Evolutionary conservation across 1,284 basidiomycete genomes (phyloP).

Genomic region (Volvariella surrecta): DNA sequence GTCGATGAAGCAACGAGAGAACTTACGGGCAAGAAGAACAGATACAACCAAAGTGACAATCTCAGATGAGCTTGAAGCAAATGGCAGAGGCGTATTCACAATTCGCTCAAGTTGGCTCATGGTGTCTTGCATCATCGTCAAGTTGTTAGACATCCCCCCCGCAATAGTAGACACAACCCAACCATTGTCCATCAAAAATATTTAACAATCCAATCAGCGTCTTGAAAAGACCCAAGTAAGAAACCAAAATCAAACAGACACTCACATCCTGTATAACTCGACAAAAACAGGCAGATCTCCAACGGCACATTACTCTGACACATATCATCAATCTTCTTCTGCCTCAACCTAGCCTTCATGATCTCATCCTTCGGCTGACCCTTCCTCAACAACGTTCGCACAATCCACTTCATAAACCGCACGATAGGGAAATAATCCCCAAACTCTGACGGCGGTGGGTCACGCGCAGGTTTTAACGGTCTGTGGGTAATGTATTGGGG

Average conservation of each 20-base stretch:
- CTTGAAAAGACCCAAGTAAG: background rate
- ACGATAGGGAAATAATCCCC: conserved; percentile 53
- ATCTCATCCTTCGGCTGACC: conserved; percentile 13
- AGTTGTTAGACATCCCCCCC: conserved; percentile 35
- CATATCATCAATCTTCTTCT: conserved; percentile 31
- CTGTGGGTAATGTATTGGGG: conserved; percentile 39
- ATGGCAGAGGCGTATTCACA: conserved; percentile 54
- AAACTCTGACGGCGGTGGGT: conserved; percentile 38
- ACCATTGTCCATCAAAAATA: conserved; percentile 34
- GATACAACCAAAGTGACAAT: conserved; percentile 60
- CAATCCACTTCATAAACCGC: conserved; percentile 41
- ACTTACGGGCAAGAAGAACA: conserved; percentile 56
- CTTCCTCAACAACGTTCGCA: conserved; percentile 23
- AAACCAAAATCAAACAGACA: background rate
- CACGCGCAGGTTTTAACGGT: conserved; percentile 43
- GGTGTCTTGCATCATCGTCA: conserved; percentile 46
- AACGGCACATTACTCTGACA: conserved; percentile 55
- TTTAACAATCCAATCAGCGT: conserved; percentile 5
- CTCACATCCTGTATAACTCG: conserved; percentile 38
- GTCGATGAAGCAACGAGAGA: background rate
- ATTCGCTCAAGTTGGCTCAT: conserved; percentile 53
- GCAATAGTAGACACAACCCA: conserved; percentile 44
- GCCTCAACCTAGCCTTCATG: conserved; percentile 23
- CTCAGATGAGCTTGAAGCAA: conserved; percentile 58
- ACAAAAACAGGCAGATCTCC: conserved; percentile 50